Conservation (phyloP, 495 filamentous ascomycete genomes). For the Xylaria intraflava region DNA sequence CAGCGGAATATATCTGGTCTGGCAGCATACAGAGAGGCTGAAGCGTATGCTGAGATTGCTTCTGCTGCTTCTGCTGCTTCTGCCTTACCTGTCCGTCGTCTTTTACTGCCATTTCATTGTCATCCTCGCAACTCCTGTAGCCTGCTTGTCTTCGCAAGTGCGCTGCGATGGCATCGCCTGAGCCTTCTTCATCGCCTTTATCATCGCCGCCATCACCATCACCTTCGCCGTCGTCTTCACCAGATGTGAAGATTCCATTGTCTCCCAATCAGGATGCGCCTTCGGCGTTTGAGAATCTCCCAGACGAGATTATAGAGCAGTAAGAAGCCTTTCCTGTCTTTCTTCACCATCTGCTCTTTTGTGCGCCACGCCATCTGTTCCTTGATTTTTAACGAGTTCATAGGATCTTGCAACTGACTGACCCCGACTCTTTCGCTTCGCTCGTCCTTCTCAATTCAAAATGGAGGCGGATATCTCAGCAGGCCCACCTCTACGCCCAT, state of each 20-base stretch:
- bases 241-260: slow-evolving; percentile 26
- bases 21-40: background rate
- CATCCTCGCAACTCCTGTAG: background rate
- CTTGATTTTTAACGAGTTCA: slow-evolving; percentile 3
- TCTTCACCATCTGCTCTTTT: background rate
- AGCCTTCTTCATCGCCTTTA: background rate
- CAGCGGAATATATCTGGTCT: no score
- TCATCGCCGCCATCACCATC: background rate
- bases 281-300: slow-evolving; percentile 39
- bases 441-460: slow-evolving; percentile 70
- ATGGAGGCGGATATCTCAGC: slow-evolving; percentile 71
- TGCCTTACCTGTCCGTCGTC: background rate
- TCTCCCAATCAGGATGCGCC: slow-evolving; percentile 13
- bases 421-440: slow-evolving; percentile 76
- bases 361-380: background rate
- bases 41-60: background rate
- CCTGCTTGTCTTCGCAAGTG: background rate
- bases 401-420: slow-evolving; percentile 70
- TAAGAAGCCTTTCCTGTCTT: slow-evolving; percentile 22
- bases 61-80: background rate
- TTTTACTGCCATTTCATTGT: background rate
- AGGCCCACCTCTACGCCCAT: slow-evolving; percentile 63
- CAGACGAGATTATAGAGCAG: slow-evolving; percentile 48
- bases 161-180: slow-evolving; percentile 9
- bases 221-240: slow-evolving; percentile 9